Evolutionary conservation across 306 rosid genomes (phyloP).

Genomic region (Pterocarpus santalinus): DNA sequence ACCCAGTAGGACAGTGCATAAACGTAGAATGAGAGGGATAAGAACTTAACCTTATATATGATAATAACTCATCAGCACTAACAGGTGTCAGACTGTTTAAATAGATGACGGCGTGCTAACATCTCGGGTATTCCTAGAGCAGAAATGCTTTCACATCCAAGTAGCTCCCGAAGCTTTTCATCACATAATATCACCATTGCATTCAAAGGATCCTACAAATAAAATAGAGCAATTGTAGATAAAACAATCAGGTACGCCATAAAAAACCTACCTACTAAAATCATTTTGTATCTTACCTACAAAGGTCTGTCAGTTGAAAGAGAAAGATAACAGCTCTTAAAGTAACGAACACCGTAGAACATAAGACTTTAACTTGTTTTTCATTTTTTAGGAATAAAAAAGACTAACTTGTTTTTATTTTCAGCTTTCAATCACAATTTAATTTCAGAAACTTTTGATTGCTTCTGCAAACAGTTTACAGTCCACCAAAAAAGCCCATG

Average conservation of each 20-base stretch:
- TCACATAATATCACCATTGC: conserved; percentile 79
- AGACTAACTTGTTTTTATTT: background rate
- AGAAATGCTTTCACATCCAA: conserved; percentile 82
- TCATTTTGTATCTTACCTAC: background rate
- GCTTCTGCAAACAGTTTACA: conserved; percentile 6
- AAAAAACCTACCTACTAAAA: conserved; percentile 7
- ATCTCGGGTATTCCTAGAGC: conserved; percentile 74
- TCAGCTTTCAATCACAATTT: background rate
- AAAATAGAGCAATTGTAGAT: conserved; percentile 16
- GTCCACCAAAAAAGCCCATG: background rate
- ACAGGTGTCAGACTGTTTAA: conserved; percentile 54
- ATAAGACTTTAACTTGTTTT: background rate
- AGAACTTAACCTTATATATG: conserved; percentile 16
- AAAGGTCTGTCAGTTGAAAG: background rate
- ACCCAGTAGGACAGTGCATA: background rate
- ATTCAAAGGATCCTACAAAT: conserved; percentile 71
- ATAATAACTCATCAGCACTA: conserved; percentile 52
- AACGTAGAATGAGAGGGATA: background rate
- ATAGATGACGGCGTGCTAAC: conserved; percentile 69
- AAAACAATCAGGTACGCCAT: conserved; percentile 20
- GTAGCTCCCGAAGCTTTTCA: conserved; percentile 75
- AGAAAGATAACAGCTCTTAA: conserved; percentile 2
- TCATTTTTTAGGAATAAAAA: too few species aligned
- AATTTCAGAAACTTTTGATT: background rate
- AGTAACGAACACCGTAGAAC: background rate